Percentiles rank a stretch among this genome's conserved stretches.
Evolutionary conservation across 2,329 filamentous ascomycete genomes (phyloP).

Genomic region (Pseudogymnoascus sp.): DNA sequence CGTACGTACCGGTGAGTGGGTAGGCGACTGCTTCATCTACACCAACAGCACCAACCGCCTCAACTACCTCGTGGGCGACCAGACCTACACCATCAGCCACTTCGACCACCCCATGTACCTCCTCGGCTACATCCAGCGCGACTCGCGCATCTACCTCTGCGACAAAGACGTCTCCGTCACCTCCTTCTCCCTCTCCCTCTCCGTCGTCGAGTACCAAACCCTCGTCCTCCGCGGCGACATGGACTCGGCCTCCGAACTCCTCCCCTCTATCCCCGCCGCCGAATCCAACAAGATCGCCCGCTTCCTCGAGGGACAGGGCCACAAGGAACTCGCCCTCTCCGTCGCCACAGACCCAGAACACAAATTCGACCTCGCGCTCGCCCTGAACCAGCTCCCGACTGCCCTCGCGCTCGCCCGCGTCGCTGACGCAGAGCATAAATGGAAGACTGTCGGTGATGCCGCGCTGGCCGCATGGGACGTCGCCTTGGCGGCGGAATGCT

Average conservation of each 20-base stretch:
- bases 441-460: constrained; percentile 94
- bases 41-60: constrained; percentile 93
- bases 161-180: constrained; percentile 93
- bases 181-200: constrained; percentile 82
- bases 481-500: constrained; percentile 82
- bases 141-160: constrained; percentile 88
- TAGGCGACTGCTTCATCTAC: constrained; percentile 98
- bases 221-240: constrained; percentile 88
- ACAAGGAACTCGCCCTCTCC: constrained; percentile 90
- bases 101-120: constrained; percentile 95
- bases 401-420: constrained; percentile 75
- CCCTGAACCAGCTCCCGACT: constrained; percentile 73
- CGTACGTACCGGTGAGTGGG: constrained; percentile 92
- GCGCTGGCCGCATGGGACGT: constrained; percentile 84
- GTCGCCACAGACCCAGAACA: constrained; percentile 93
- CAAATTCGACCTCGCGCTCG: constrained; percentile 86
- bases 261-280: constrained; percentile 76
- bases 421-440: constrained; percentile 89
- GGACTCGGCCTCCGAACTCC: constrained; percentile 78
- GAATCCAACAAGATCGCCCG: constrained; percentile 97
- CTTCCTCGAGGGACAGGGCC: constrained; percentile 93
- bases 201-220: constrained; percentile 94
- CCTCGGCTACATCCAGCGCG: constrained; percentile 87
- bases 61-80: constrained; percentile 95
- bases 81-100: constrained; percentile 95